Evolutionary conservation across 2,329 filamentous ascomycete genomes (phyloP).

Genomic region (Hymenoscyphus linearis): DNA sequence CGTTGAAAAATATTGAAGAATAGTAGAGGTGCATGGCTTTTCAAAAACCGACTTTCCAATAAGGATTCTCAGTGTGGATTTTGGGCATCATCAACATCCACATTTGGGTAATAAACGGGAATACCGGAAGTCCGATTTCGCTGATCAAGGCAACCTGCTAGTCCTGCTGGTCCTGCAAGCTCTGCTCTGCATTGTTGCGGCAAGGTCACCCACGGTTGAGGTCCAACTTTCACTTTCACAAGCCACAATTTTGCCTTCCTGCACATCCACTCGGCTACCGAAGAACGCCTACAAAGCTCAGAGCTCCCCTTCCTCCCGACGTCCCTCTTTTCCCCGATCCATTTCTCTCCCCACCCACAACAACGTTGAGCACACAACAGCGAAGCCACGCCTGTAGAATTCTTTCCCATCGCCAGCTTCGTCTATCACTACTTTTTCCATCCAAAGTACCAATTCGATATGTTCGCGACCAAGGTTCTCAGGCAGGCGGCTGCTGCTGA

Average conservation of each 20-base stretch:
- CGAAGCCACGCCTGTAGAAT: constrained; percentile 14
- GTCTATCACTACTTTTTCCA: constrained; percentile 2
- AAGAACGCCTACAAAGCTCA: constrained; percentile 1
- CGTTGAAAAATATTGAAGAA: neutral
- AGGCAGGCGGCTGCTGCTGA: constrained; percentile 32
- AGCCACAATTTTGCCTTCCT: constrained; percentile 10
- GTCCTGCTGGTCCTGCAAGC: too few relatives aligned
- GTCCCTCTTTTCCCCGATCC: neutral
- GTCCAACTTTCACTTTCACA: constrained; percentile 5
- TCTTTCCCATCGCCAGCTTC: constrained; percentile 11
- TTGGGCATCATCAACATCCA: neutral
- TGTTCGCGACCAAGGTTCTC: constrained; percentile 36
- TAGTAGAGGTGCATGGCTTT: neutral
- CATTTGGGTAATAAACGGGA: neutral
- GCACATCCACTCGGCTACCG: neutral
- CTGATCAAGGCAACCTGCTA: neutral
- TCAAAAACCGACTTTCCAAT: too few relatives aligned
- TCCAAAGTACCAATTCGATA: constrained; percentile 16
- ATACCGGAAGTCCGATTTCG: neutral
- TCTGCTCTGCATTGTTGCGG: neutral
- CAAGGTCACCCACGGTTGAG: neutral
- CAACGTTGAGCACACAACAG: constrained; percentile 1
- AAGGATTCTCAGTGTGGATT: neutral
- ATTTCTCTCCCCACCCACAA: neutral
- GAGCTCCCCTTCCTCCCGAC: constrained; percentile 3